Conservation (phyloP, 2,329 filamentous ascomycete species). For the Pseudogymnoascus pannorum region DNA sequence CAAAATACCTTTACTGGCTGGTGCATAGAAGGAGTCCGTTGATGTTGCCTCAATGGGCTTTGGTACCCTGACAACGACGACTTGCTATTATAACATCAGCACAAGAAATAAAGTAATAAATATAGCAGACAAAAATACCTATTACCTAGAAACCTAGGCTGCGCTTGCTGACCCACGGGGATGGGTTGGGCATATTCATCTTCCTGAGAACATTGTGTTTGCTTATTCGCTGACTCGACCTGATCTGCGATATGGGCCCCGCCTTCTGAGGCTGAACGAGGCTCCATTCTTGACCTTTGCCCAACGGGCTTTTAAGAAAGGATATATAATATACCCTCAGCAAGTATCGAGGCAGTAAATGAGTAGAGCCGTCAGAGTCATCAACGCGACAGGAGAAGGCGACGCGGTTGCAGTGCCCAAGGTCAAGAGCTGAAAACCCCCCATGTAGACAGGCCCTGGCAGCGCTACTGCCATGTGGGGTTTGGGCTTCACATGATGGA, state of each 20-base stretch:
- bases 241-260: conserved; percentile 2
- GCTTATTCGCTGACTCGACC: conserved; percentile 4
- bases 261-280: conserved; percentile 7
- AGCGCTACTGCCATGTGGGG: conserved; percentile 5
- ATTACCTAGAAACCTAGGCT: neutral
- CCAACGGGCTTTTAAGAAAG: neutral
- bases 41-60: conserved; percentile 59
- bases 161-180: neutral
- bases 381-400: neutral
- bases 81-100: neutral
- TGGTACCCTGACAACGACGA: conserved; percentile 39
- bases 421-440: conserved; percentile 3
- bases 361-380: neutral
- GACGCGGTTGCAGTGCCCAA: conserved; percentile 3
- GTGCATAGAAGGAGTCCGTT: conserved; percentile 50
- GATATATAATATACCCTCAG: neutral
- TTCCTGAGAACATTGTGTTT: neutral
- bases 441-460: neutral
- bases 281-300: neutral
- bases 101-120: neutral
- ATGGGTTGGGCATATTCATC: conserved; percentile 1
- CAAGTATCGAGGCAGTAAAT: neutral
- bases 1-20: conserved; percentile 52
- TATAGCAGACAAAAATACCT: neutral
- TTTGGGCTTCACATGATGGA: conserved; percentile 4